These are phyloP conservation scores for Chalaropsis thielavioides DNA, from an alignment of 2,329 filamentous ascomycete species.

Conservation along the genomic window DNA sequence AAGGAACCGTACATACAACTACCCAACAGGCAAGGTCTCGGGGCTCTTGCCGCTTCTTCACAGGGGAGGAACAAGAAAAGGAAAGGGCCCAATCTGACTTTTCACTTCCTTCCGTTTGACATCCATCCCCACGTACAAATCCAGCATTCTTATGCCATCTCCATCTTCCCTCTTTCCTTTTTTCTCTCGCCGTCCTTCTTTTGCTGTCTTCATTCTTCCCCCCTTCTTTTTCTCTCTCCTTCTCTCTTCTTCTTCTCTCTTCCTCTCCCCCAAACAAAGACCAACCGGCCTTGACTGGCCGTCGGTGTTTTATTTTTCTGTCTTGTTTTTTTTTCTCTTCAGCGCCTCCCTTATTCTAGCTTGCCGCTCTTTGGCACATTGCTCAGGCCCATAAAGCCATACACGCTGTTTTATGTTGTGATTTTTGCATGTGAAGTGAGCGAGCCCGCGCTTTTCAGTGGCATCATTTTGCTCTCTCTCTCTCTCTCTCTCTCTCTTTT, in stretches of 20 bases:
- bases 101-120: background rate
- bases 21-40: background rate
- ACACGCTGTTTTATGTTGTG: background rate
- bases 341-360: background rate
- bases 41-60: background rate
- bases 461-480: background rate
- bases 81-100: background rate
- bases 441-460: background rate
- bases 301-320: slow-evolving; percentile 2
- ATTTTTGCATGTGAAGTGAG: background rate
- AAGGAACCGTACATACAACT: background rate
- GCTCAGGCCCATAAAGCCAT: background rate
- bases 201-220: slow-evolving; percentile 4
- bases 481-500: background rate
- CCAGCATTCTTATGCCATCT: background rate
- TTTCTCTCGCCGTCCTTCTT: background rate
- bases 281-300: background rate
- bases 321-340: background rate
- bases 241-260: background rate
- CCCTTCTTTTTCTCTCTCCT: background rate
- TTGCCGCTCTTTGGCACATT: slow-evolving; percentile 2
- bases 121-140: background rate
- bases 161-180: background rate
- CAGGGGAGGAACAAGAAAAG: background rate
- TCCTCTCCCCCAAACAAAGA: background rate